Base-by-base conservation (phyloP, 306 rosid species). In the Ormosia emarginata region DNA sequence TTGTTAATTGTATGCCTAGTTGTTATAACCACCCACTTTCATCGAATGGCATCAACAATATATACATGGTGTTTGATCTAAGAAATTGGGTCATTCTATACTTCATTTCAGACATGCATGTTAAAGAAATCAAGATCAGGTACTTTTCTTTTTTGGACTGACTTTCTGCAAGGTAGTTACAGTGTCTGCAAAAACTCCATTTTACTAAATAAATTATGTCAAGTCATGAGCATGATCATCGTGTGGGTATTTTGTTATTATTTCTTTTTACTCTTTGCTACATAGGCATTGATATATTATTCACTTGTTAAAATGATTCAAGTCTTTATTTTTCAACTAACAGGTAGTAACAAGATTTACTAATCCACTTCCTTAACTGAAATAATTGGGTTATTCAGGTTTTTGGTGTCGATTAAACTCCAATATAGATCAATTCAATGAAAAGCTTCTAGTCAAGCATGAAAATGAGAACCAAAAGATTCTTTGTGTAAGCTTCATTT, bases 381-480 rank as follows among this genome's bases (percentile, higher is more conserved):
- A 6, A 67, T 67, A 11, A 18, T 39, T 53, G 7, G 11, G 52
- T 5, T 36, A 24, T 24, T 24, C 24, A 24, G 24, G 24, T 24
- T 24, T 24, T 24, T 56, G 61, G 50, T 79, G 46, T 37, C 41
- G 29, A 46, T 75, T 94, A 83, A 94, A 92, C 69, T 91, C 88
- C 87, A 82, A 77, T 30, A 94, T 94, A n/a, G 97, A 94, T 80
- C 98, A 92, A 79, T 94, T 94, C 87, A 94, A 94, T 68, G 98
- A 94, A 89, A 94, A 94, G 89, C 98, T 94, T 86, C 96, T 94
- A 67, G 98, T 94, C 84, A 94, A 94, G 86, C 98, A 94, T 86
- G 97, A 94, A 90, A 88, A 94, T 76, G 97, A 94, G 86, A 94
- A 94, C 87, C 98, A 92, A 62, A 96, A 94, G 84, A 94, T 94